Conservation (phyloP, 2,329 filamentous ascomycete species). For the Exophiala sideris region DNA sequence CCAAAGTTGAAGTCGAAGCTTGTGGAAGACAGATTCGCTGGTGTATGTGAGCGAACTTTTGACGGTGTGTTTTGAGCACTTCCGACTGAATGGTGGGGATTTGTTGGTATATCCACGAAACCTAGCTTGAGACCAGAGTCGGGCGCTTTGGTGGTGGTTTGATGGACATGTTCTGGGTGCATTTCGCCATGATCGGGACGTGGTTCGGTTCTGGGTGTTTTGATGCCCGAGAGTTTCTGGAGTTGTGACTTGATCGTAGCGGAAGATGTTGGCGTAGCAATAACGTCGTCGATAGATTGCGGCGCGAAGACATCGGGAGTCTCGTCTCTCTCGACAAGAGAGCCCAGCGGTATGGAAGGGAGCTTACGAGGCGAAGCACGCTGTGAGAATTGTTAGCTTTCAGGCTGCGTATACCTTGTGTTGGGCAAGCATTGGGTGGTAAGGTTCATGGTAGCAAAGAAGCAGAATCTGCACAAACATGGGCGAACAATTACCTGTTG, state of each 20-base stretch:
- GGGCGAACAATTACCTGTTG: slow-evolving; percentile 21
- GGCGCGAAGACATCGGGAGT: slow-evolving; percentile 35
- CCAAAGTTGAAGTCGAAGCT: slow-evolving; percentile 47
- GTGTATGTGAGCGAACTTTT: slow-evolving; percentile 15
- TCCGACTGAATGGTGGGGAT: slow-evolving; percentile 20
- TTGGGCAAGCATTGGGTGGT: background rate
- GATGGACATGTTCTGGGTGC: slow-evolving; percentile 82
- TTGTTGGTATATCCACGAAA: slow-evolving; percentile 48
- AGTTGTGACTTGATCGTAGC: slow-evolving; percentile 34
- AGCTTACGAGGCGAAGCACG: slow-evolving; percentile 25
- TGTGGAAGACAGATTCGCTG: slow-evolving; percentile 35
- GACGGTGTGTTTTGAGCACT: slow-evolving; percentile 41
- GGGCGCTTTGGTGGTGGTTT: slow-evolving; percentile 68
- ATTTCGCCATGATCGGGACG: slow-evolving; percentile 77
- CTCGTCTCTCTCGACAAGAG: slow-evolving; percentile 49
- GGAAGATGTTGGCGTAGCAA: slow-evolving; percentile 32
- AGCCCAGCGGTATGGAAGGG: slow-evolving; percentile 36
- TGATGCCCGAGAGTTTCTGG: slow-evolving; percentile 35
- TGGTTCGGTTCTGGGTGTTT: slow-evolving; percentile 64
- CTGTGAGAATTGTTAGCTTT: slow-evolving; percentile 14
- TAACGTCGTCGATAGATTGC: slow-evolving; percentile 32
- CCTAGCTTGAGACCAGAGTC: slow-evolving; percentile 80
- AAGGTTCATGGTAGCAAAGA: background rate
- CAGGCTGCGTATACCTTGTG: background rate
- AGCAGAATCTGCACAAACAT: background rate